These are phyloP conservation scores for Salix suchowensis DNA, from an alignment of 345 rosid species.

Conservation along the genomic window DNA sequence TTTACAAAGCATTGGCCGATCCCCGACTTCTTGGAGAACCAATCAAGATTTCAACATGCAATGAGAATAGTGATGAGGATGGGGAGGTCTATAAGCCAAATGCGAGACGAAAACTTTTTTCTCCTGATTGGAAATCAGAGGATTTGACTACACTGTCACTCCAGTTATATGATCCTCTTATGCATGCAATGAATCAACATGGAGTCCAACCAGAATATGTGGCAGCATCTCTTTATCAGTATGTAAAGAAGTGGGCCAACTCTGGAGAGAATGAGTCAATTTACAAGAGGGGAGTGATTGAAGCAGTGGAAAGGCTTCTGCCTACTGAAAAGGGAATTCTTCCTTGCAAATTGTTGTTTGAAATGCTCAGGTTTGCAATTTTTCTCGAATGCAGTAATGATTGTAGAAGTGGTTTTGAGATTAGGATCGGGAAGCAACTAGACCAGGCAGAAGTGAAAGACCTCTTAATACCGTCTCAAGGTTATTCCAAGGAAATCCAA, in stretches of 20 bases:
- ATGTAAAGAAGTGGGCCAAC: constrained; percentile 45
- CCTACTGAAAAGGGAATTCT: constrained; percentile 49
- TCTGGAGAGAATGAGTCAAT: constrained; percentile 27
- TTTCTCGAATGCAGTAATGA: constrained; percentile 42
- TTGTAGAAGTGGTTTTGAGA: constrained; percentile 65
- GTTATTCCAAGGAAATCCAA: constrained; percentile 44
- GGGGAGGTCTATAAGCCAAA: constrained; percentile 42
- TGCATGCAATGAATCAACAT: constrained; percentile 33
- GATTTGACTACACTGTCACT: constrained; percentile 56
- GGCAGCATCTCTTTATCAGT: constrained; percentile 52
- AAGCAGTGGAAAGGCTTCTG: constrained; percentile 62
- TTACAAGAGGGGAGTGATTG: constrained; percentile 48
- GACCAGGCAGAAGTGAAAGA: constrained; percentile 57
- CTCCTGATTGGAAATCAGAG: constrained; percentile 49
- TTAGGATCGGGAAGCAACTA: constrained; percentile 67
- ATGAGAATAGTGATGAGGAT: constrained; percentile 26
- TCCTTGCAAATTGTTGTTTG: constrained; percentile 49
- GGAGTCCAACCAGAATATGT: constrained; percentile 37
- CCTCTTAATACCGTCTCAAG: constrained; percentile 46
- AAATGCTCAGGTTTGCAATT: constrained; percentile 50
- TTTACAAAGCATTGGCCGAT: constrained; percentile 46
- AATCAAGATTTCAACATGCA: constrained; percentile 14
- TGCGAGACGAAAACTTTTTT: constrained; percentile 64
- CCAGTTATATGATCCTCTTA: constrained; percentile 43
- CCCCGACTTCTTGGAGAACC: constrained; percentile 64